A percentile compares a stretch with the other conserved stretches of the same genome.
These are phyloP conservation scores for Colletotrichum truncatum DNA, from an alignment of 2,329 filamentous ascomycete species.

Conservation along the genomic window DNA sequence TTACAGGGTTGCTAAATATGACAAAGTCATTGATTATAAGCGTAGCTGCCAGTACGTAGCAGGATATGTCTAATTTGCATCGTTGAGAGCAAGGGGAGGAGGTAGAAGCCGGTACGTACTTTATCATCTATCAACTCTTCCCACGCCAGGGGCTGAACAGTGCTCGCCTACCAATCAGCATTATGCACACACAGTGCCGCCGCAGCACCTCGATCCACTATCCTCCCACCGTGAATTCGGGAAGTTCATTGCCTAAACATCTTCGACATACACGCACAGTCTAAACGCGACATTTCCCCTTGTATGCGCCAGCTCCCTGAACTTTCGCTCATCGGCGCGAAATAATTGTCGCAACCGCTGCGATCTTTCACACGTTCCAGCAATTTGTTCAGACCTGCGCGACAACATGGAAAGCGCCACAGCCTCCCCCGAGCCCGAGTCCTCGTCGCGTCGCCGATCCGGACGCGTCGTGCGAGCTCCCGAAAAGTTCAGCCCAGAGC, in stretches of 20 bases:
- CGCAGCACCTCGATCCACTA: neutral
- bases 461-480: constrained; percentile 73
- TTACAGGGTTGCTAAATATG: too few relatives aligned
- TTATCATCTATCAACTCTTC: neutral
- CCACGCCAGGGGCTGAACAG: neutral
- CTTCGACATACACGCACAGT: constrained; percentile 13
- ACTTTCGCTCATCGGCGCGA: constrained; percentile 28
- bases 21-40: too few relatives aligned
- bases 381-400: neutral
- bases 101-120: too few relatives aligned
- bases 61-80: too few relatives aligned
- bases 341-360: constrained; percentile 22
- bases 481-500: constrained; percentile 67
- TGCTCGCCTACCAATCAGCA: neutral
- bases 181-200: constrained; percentile 6
- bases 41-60: too few relatives aligned
- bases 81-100: too few relatives aligned
- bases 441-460: constrained; percentile 70
- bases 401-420: constrained; percentile 61
- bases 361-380: neutral
- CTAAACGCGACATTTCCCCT: constrained; percentile 22
- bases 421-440: constrained; percentile 59
- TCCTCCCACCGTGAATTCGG: constrained; percentile 23
- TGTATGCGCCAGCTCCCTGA: constrained; percentile 22
- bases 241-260: constrained; percentile 22